Percentiles rank a stretch among this genome's conserved stretches.
Evolutionary conservation across 2,329 filamentous ascomycete species (phyloP).

Genomic region (Talaromyces funiculosus): DNA sequence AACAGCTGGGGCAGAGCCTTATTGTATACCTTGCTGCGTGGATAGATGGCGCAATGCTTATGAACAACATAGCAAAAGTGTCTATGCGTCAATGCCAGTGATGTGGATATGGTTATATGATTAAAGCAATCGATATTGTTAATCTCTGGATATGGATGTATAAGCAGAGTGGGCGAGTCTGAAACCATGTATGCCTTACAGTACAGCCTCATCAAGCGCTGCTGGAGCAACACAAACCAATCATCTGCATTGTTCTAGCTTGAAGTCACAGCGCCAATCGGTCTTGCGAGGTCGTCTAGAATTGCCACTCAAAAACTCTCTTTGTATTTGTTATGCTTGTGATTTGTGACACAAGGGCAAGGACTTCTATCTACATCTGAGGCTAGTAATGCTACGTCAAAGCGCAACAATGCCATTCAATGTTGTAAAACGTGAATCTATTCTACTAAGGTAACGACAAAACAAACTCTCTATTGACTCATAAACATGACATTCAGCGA

Average conservation of each 20-base stretch:
- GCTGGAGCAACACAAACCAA: neutral
- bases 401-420: neutral
- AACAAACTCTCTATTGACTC: neutral
- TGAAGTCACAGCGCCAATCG: neutral
- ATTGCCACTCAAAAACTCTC: neutral
- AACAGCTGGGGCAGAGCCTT: neutral
- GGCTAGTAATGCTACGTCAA: neutral
- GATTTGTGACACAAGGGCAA: neutral
- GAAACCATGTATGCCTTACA: neutral
- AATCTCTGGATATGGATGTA: neutral
- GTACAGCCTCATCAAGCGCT: neutral
- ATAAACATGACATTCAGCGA: neutral
- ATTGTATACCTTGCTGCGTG: slow-evolving; percentile 5
- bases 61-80: neutral
- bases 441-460: neutral
- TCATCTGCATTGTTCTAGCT: neutral
- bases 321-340: neutral
- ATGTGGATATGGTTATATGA: neutral
- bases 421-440: neutral
- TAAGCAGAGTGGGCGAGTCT: neutral
- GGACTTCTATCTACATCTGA: neutral
- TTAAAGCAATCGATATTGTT: neutral
- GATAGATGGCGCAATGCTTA: neutral
- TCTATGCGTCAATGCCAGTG: no score
- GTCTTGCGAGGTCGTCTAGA: neutral